Base-by-base conservation (phyloP, 1,284 basidiomycete genomes). In the Trametes polyzona region DNA sequence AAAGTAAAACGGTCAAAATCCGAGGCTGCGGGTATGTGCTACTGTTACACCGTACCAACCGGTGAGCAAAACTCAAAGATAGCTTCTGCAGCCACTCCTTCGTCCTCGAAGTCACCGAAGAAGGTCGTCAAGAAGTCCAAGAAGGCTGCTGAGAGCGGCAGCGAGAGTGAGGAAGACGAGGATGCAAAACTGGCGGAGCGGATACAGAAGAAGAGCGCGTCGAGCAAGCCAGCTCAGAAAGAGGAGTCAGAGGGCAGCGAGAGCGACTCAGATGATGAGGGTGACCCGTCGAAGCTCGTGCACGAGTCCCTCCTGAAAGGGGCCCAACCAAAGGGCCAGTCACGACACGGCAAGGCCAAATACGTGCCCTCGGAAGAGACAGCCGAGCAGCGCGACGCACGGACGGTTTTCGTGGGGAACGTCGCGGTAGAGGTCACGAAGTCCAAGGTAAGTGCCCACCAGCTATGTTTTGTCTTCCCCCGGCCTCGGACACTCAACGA, bases 341-440 rank as follows among this genome's bases (percentile, higher is more conserved):
- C 58, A 43, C 26, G 59, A 46, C 29, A 61, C 37, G 55, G 57
- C 3, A 78, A 77, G 55, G 48, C 44, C 11, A 79, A 75, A 58
- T 82, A 79, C 64, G 76, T 80, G 0, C 91, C 90, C 0, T 64
- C 74, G 23, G 84, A 83, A 50, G 93, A 96, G 73, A 88, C 88
- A 0, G 67, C 79, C 10, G 85, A 83, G 52, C 84, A 83, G 57
- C 81, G 90, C 47, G 87, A 97, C 68, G 79, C 83, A 17, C 83
- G 96, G 26, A 97, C 96, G 1, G 78, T 98, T 49, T 99, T 98
- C 70, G 74, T 99, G n/a, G 96, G 96, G 10, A 98, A 98, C 70
- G 76, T 98, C 0, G 84, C 88, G 2, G 78, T 92, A 2, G 87
- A 91, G 5, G 83, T 91, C 8, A 87, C 86, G 16, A 89, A 90